phyloP scores from a whole-genome alignment of 208 protist species.

The Jaenimonas drosophilae region DNA sequence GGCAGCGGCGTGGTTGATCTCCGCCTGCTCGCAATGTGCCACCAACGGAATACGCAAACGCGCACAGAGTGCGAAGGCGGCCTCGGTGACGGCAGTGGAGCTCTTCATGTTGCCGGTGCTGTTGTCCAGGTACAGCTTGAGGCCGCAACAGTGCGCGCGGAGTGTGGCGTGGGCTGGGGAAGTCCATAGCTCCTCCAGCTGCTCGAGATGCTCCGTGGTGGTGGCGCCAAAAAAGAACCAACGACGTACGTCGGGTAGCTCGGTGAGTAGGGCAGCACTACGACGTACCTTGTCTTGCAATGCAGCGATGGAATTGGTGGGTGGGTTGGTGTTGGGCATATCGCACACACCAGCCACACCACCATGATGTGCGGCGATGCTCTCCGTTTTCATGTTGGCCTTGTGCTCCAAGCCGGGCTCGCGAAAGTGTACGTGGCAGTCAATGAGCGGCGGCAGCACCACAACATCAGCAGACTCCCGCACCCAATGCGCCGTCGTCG shows the following conservation, averaged over 20 bases:
- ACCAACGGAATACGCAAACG: constrained; percentile 61
- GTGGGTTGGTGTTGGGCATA: constrained; percentile 85
- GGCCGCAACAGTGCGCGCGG: constrained; percentile 48
- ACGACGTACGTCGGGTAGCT: constrained; percentile 20
- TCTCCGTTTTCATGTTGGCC: constrained; percentile 85
- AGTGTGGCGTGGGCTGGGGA: constrained; percentile 31
- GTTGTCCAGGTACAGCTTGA: constrained; percentile 87
- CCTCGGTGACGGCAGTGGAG: constrained; percentile 34
- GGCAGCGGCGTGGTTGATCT: constrained; percentile 56
- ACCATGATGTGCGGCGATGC: constrained; percentile 84
- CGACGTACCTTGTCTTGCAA: constrained; percentile 64
- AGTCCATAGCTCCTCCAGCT: constrained; percentile 69
- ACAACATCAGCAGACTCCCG: constrained; percentile 7
- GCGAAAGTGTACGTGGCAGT: constrained; percentile 92
- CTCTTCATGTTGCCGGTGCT: constrained; percentile 81
- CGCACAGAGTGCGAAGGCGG: constrained; percentile 68
- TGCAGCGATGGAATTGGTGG: constrained; percentile 56
- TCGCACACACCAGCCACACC: constrained; percentile 80
- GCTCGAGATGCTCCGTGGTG: constrained; percentile 34
- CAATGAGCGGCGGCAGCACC: constrained; percentile 77
- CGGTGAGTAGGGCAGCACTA: constrained; percentile 13
- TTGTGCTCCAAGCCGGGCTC: constrained; percentile 92
- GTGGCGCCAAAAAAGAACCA: constrained; percentile 85
- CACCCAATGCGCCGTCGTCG: no score
- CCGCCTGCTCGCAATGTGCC: constrained; percentile 83